A percentile compares a stretch with the other conserved stretches of the same genome.
Evolutionary conservation across 495 filamentous ascomycete genomes (phyloP).

Genomic region (Baudoinia panamericana): DNA sequence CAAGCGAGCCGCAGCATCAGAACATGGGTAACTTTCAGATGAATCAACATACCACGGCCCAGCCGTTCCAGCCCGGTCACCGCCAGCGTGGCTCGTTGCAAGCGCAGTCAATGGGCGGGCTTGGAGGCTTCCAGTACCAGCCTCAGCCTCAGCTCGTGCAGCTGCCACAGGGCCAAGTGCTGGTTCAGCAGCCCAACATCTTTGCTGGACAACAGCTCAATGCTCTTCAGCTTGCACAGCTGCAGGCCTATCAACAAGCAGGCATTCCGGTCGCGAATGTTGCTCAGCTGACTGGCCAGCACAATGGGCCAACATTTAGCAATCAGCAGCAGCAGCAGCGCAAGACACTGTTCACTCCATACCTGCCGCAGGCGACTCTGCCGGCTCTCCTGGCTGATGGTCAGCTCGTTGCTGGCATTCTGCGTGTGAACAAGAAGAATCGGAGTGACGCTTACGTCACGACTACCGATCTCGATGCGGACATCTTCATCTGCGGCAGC

Average conservation of each 20-base stretch:
- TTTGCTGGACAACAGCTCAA: constrained; percentile 78
- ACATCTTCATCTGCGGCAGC: constrained; percentile 98
- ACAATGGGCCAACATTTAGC: constrained; percentile 45
- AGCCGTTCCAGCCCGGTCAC: constrained; percentile 81
- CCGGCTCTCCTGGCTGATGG: constrained; percentile 84
- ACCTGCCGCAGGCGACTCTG: constrained; percentile 87
- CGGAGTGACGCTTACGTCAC: constrained; percentile 96
- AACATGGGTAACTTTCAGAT: constrained; percentile 55
- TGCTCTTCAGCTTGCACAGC: constrained; percentile 74
- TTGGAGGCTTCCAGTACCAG: constrained; percentile 82
- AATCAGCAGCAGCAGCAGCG: constrained; percentile 80
- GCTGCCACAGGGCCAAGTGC: constrained; percentile 67
- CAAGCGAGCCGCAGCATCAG: constrained; percentile 27
- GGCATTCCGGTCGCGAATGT: constrained; percentile 34
- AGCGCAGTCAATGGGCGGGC: constrained; percentile 62
- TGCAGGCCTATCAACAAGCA: constrained; percentile 61
- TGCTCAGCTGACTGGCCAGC: constrained; percentile 56
- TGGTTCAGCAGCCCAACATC: constrained; percentile 53
- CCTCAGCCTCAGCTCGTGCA: constrained; percentile 86
- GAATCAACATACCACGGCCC: constrained; percentile 35
- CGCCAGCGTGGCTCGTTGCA: constrained; percentile 72
- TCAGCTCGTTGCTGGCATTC: constrained; percentile 87
- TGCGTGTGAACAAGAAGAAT: constrained; percentile 99
- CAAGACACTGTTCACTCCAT: constrained; percentile 97
- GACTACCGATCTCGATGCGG: constrained; percentile 85